These are phyloP conservation scores for Claviceps sorghi DNA, from an alignment of 2,329 filamentous ascomycete species.

Conservation along the genomic window DNA sequence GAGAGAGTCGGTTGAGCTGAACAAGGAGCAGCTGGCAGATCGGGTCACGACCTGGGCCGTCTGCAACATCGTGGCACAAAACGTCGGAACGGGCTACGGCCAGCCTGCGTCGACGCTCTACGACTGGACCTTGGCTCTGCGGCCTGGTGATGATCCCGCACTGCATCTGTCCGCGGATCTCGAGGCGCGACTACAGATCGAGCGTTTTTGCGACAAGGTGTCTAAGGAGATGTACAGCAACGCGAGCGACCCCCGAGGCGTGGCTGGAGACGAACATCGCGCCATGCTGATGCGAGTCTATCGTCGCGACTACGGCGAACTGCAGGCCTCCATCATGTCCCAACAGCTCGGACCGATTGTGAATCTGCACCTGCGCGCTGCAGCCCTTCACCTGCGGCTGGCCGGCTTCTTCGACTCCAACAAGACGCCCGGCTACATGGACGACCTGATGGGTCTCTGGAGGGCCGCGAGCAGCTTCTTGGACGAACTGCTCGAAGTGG, in stretches of 20 bases:
- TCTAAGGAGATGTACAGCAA: constrained; percentile 71
- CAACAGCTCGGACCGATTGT: constrained; percentile 43
- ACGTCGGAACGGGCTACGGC: constrained; percentile 69
- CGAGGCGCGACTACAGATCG: constrained; percentile 54
- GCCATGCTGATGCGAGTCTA: constrained; percentile 54
- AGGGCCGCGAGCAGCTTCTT: constrained; percentile 56
- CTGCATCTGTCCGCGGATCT: constrained; percentile 47
- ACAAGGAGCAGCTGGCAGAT: constrained; percentile 66
- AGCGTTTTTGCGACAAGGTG: constrained; percentile 62
- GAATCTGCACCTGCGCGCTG: constrained; percentile 56
- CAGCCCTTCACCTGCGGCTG: constrained; percentile 59
- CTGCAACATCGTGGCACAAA: constrained; percentile 72
- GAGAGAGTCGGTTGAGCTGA: constrained; percentile 56
- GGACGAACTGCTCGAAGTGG: constrained; percentile 45
- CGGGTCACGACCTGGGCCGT: constrained; percentile 71
- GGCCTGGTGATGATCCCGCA: constrained; percentile 44
- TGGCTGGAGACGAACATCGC: constrained; percentile 52
- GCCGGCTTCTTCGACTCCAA: constrained; percentile 72
- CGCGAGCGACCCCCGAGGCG: constrained; percentile 55
- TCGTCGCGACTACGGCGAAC: constrained; percentile 47
- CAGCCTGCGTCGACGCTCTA: constrained; percentile 67
- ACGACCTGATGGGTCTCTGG: constrained; percentile 64
- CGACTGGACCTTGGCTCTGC: constrained; percentile 55
- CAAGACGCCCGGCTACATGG: constrained; percentile 53
- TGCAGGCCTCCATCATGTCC: constrained; percentile 45